Conservation (phyloP, 192 early-diverging fungal genomes). For the Entomortierella lignicola region DNA sequence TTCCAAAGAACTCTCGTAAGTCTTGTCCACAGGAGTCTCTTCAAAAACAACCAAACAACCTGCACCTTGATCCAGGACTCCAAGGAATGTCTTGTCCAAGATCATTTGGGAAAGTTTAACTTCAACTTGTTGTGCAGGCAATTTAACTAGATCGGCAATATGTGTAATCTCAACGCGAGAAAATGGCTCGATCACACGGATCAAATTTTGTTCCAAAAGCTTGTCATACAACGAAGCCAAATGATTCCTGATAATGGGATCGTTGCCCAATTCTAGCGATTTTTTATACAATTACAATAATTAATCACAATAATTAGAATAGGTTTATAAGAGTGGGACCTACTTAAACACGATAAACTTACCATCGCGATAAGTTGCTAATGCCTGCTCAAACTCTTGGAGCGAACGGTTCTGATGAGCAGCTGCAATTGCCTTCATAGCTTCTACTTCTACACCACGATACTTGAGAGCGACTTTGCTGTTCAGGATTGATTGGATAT, state of each 20-base stretch:
- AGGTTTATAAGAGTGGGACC: too few relatives aligned
- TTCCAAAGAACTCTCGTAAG: slow-evolving; percentile 91
- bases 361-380: slow-evolving; percentile 89
- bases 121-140: slow-evolving; percentile 95
- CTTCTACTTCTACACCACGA: slow-evolving; percentile 88
- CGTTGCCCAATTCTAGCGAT: slow-evolving; percentile 82
- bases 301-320: too few relatives aligned
- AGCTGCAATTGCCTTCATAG: slow-evolving; percentile 93
- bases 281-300: background rate
- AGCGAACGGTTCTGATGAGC: slow-evolving; percentile 98
- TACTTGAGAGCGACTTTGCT: slow-evolving; percentile 93
- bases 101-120: slow-evolving; percentile 99
- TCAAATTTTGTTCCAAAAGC: slow-evolving; percentile 95
- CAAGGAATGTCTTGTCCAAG: slow-evolving; percentile 94
- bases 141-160: slow-evolving; percentile 92
- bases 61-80: slow-evolving; percentile 97
- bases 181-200: slow-evolving; percentile 98
- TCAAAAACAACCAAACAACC: slow-evolving; percentile 97
- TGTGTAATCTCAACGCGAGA: slow-evolving; percentile 97
- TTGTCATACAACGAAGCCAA: slow-evolving; percentile 95
- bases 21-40: slow-evolving; percentile 88
- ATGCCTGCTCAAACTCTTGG: slow-evolving; percentile 92
- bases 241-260: slow-evolving; percentile 95
- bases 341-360: slow-evolving; percentile 6
- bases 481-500: slow-evolving; percentile 91